Evolutionary conservation across 129 eudicot species (phyloP), one percentile per base, ranked within the genome.

Genomic region (Calendula officinalis): DNA sequence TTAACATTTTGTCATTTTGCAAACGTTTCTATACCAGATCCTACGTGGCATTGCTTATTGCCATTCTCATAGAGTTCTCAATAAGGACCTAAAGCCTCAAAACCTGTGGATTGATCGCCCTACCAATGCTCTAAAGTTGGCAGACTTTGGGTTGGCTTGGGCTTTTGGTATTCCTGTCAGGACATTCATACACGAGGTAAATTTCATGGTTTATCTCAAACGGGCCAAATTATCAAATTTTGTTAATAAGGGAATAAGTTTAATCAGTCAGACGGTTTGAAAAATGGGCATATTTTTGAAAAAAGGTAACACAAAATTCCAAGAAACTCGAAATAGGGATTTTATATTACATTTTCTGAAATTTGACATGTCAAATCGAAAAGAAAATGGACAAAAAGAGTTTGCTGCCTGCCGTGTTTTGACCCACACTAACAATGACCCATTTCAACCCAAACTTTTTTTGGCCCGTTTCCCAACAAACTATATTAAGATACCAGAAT

Each of bases 81-180:
- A 92, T 50, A 87, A 96, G 44, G 98, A 92, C 72, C 71, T 92
- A 75, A 92, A 92, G 73, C 98, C 98, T 62, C 98, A 92, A 56
- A 92, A 92, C 76, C 79, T 92, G 83, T 80, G 88, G 80, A 92
- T 92, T 64, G 98, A 92, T 79, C 83, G 85, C 1, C 86, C 88
- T 57, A 92, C 96, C 61, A 92, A 92, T 72, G 85, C 95, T 58
- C 69, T 92, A 35, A 92, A 92, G 78, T 91, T 92, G 51, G 98
- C 98, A 45, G 98, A 92, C 69, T 92, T 92, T 70, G 98, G 98
- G 70, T 66, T 92, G 81, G 98, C 96, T 63, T 85, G 98, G 70
- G 98, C 98, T 36, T 92, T 92, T 79, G 95, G 91, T 62, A 88
- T 88, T 64, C 96, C 96, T 75, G 95, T 92, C 62, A 83, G 96